Percentiles rank a stretch among this genome's conserved stretches.
Conservation (phyloP, 1,284 basidiomycete genomes). For the Cutaneotrichosporon dermatis region DNA sequence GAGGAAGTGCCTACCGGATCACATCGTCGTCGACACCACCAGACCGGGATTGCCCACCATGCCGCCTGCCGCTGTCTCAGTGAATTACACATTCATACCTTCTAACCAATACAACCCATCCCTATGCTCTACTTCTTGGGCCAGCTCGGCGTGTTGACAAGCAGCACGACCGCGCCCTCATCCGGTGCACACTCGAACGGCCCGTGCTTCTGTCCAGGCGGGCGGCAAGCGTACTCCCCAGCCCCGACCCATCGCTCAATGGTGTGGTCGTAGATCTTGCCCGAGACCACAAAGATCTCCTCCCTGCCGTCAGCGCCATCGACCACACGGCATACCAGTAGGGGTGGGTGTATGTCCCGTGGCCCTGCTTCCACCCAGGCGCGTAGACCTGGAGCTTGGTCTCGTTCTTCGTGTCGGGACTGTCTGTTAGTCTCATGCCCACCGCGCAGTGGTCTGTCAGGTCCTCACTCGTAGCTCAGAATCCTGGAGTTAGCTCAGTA, state of each 20-base stretch:
- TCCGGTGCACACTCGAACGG: slow-evolving; percentile 11
- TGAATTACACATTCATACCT: too few relatives aligned
- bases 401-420: slow-evolving; percentile 9
- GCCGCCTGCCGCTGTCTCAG: too few relatives aligned
- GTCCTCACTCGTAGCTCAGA: slow-evolving; percentile 5
- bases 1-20: too few relatives aligned
- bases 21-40: too few relatives aligned
- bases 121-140: neutral
- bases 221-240: slow-evolving; percentile 20
- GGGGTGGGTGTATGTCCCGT: slow-evolving; percentile 3
- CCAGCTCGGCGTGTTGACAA: slow-evolving; percentile 1
- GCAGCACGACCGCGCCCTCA: slow-evolving; percentile 2
- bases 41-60: too few relatives aligned
- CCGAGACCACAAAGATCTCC: slow-evolving; percentile 19
- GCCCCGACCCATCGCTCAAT: slow-evolving; percentile 50
- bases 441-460: too few relatives aligned
- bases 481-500: neutral
- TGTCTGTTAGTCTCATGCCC: neutral
- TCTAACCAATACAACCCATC: too few relatives aligned
- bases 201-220: slow-evolving; percentile 21
- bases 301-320: slow-evolving; percentile 3
- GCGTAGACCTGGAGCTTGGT: slow-evolving; percentile 11
- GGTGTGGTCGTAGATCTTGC: slow-evolving; percentile 52
- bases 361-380: slow-evolving; percentile 7
- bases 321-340: neutral